These are phyloP conservation scores for Fraxinus albicans DNA, from an alignment of 305 asterid genomes.

Conservation along the genomic window DNA sequence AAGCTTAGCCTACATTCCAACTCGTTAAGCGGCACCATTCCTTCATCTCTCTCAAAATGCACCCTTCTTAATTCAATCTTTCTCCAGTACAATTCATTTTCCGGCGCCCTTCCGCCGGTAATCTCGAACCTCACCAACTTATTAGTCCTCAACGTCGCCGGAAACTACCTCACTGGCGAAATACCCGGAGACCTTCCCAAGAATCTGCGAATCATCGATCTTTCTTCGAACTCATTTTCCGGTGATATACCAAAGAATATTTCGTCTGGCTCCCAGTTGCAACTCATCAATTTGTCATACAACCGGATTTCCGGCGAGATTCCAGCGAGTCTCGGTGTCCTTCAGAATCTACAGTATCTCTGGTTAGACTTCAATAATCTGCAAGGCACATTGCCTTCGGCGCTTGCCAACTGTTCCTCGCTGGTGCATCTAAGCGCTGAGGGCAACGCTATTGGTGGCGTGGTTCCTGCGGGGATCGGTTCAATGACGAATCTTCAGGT, in stretches of 20 bases:
- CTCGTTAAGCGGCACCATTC: conserved; percentile 47
- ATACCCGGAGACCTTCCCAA: conserved; percentile 42
- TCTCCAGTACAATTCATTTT: conserved; percentile 45
- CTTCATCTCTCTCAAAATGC: conserved; percentile 48
- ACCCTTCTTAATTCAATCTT: conserved; percentile 42
- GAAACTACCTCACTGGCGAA: conserved; percentile 48
- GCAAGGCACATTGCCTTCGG: not conserved
- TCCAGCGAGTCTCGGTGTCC: not conserved
- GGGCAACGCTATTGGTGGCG: not conserved
- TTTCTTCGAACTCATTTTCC: conserved; percentile 56
- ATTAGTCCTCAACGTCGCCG: conserved; percentile 43
- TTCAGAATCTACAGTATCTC: not conserved
- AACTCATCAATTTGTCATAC: conserved; percentile 9
- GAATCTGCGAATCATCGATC: conserved; percentile 46
- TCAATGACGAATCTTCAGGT: not conserved
- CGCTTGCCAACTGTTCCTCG: not conserved
- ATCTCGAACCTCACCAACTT: conserved; percentile 29
- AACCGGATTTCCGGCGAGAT: not conserved
- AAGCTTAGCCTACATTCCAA: conserved; percentile 61
- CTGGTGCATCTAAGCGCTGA: not conserved
- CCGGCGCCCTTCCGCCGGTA: conserved; percentile 46
- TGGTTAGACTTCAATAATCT: not conserved
- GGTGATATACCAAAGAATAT: conserved; percentile 34
- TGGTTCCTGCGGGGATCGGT: not conserved
- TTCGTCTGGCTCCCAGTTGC: too few relatives aligned